Percentiles rank a stretch among this genome's conserved stretches.
These are phyloP conservation scores for Penicillium concentricum DNA, from an alignment of 2,329 filamentous ascomycete genomes.

Conservation along the genomic window DNA sequence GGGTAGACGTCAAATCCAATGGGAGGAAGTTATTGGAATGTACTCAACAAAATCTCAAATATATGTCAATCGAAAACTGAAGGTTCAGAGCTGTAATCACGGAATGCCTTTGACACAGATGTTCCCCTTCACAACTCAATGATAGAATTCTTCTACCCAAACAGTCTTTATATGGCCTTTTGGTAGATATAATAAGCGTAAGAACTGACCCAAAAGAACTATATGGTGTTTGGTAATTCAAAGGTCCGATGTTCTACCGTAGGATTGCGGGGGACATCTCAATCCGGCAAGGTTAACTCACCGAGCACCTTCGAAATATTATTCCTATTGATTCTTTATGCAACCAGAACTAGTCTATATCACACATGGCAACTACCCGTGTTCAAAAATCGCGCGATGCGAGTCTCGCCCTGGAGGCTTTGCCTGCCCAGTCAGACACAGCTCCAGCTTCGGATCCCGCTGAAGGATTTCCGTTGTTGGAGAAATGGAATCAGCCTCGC, in stretches of 20 bases:
- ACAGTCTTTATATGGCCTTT: neutral
- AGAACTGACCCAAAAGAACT: neutral
- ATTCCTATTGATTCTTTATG: no score
- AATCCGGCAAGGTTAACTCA: neutral
- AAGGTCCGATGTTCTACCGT: slow-evolving; percentile 2
- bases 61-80: neutral
- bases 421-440: slow-evolving; percentile 4
- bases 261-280: neutral
- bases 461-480: slow-evolving; percentile 12
- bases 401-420: slow-evolving; percentile 12
- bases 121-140: neutral
- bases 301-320: neutral
- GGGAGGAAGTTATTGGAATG: neutral
- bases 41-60: no score
- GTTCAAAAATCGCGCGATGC: slow-evolving; percentile 8
- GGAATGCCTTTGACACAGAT: no score
- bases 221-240: no score
- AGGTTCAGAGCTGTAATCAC: neutral
- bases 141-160: neutral
- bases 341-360: no score
- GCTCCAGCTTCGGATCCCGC: neutral
- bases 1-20: neutral
- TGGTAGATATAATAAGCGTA: no score
- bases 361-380: slow-evolving; percentile 16
- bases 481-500: slow-evolving; percentile 53